Evolutionary conservation across 768 basidiomycete species (phyloP).

Genomic region (Suillus sp.): DNA sequence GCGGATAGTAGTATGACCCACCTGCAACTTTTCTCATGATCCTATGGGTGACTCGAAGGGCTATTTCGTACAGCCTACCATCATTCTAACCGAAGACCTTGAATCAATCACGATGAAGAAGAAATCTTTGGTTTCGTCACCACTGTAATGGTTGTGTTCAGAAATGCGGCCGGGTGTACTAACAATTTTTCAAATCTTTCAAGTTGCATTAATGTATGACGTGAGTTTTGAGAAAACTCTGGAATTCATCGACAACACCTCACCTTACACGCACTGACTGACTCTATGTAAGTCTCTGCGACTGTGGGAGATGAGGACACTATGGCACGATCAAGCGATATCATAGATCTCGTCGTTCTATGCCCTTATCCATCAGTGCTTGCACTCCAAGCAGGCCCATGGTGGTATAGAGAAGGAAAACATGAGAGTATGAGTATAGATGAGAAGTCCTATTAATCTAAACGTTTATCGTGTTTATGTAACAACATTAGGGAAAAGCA

Average conservation of each 20-base stretch:
- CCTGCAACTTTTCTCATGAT: not conserved
- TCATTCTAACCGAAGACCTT: constrained; percentile 91
- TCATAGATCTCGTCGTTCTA: not conserved
- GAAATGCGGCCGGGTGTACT: constrained; percentile 4
- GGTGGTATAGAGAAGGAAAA: not conserved
- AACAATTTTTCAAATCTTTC: constrained; percentile 59
- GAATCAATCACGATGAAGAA: constrained; percentile 85
- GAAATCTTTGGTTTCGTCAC: constrained; percentile 98
- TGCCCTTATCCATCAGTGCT: not conserved
- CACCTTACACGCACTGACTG: constrained; percentile 90
- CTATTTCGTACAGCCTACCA: constrained; percentile 92
- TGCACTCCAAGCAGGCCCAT: not conserved
- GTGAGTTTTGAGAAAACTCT: constrained; percentile 83
- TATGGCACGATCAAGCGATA: not conserved
- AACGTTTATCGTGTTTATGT: not conserved
- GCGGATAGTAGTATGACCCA: constrained; percentile 9
- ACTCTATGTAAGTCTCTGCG: constrained; percentile 71
- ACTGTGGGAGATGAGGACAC: not conserved
- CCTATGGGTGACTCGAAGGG: constrained; percentile 78
- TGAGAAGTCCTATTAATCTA: not conserved
- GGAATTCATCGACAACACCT: constrained; percentile 83
- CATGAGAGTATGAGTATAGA: not conserved
- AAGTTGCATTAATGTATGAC: too few relatives aligned
- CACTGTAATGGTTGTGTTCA: constrained; percentile 54
- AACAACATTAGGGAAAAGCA: too few relatives aligned